Base-by-base conservation (phyloP, 129 eudicot genomes). In the Kitagawia praeruptora region DNA sequence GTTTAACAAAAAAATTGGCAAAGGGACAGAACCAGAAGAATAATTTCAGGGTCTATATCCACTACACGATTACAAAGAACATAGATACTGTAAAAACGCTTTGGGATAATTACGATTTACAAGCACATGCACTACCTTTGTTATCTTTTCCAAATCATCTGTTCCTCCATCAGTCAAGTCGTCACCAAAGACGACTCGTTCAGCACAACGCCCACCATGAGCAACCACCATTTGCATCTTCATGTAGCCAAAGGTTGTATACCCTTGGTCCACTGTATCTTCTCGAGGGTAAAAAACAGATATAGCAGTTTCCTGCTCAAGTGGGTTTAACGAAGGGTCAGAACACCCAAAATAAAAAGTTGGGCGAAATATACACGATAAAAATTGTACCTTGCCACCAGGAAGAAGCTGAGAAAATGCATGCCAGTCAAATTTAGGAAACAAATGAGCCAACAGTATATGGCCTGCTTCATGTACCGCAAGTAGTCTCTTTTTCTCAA, bases 211-310 rank as follows among this genome's bases (percentile, higher is more conserved):
- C n/a, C 98, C 98, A 46, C 98, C 98, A 85, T 95, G 98, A 82
- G 98, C 98, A 44, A 95, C 98, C 85, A 95, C 96, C 98, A 95
- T 95, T 90, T 95, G 98, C 98, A 95, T 95, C 86, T 87, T 87
- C 94, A 95, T 83, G 88, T 95, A 95, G 79, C 96, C 98, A 80
- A 95, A 90, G 28, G 97, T 95, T 75, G 93, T 89, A 86, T 90
- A 90, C 74, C 89, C 92, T 86, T 87, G 98, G 83, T 88, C 93
- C 42, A 92, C 86, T 84, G 86, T 86, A 58, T 92, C 97, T 87
- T 95, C 98, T 85, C 98, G 85, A 44, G 97, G 97, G 84, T 92
- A 92, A 70, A 92, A 95, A 72, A 95, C 97, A 77, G 98, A 92
- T 46, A 95, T 75, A 37, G 98, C 97, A 67, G 97, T 95, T 88